These are phyloP conservation scores for Monosporascus sp. DNA, from an alignment of 2,329 filamentous ascomycete species.

Conservation along the genomic window DNA sequence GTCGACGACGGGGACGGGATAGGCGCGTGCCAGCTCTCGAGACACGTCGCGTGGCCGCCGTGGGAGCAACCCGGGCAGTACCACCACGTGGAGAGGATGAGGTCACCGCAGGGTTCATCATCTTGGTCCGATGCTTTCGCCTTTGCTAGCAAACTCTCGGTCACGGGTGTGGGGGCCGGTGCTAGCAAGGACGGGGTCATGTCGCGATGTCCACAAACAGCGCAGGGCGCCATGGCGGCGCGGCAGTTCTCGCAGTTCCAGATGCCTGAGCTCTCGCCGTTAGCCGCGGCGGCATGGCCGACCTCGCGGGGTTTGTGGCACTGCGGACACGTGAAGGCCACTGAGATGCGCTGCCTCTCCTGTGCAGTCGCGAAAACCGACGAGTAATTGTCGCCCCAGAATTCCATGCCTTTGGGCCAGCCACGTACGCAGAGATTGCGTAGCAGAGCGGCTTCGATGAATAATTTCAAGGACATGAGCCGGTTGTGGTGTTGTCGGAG, in stretches of 20 bases:
- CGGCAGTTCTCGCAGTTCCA: slow-evolving; percentile 55
- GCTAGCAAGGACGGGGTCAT: slow-evolving; percentile 33
- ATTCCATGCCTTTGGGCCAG: slow-evolving; percentile 46
- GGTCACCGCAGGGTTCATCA: slow-evolving; percentile 9
- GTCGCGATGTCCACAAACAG: slow-evolving; percentile 53
- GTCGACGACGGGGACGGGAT: slow-evolving; percentile 6
- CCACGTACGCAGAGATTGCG: slow-evolving; percentile 56
- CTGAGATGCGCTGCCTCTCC: slow-evolving; percentile 41
- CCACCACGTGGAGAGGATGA: slow-evolving; percentile 50
- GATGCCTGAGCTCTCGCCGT: slow-evolving; percentile 37
- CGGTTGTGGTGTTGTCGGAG: slow-evolving; percentile 56
- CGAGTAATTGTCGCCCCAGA: slow-evolving; percentile 51
- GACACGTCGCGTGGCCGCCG: slow-evolving; percentile 56
- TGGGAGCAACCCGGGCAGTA: slow-evolving; percentile 59
- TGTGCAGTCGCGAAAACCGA: slow-evolving; percentile 50
- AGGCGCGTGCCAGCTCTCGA: slow-evolving; percentile 53
- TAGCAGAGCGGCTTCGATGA: slow-evolving; percentile 55
- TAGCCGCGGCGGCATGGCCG: slow-evolving; percentile 38
- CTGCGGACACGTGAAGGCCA: slow-evolving; percentile 47
- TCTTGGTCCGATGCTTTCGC: slow-evolving; percentile 2
- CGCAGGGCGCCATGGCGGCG: slow-evolving; percentile 49
- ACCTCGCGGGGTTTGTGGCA: slow-evolving; percentile 54
- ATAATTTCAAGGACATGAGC: slow-evolving; percentile 54
- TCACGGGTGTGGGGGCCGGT: slow-evolving; percentile 10
- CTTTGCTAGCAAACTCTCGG: slow-evolving; percentile 14